Percentiles rank a stretch among this genome's conserved stretches.
Conservation (phyloP, 352 stramenopile species). For the Elongisporangium prolatum region DNA sequence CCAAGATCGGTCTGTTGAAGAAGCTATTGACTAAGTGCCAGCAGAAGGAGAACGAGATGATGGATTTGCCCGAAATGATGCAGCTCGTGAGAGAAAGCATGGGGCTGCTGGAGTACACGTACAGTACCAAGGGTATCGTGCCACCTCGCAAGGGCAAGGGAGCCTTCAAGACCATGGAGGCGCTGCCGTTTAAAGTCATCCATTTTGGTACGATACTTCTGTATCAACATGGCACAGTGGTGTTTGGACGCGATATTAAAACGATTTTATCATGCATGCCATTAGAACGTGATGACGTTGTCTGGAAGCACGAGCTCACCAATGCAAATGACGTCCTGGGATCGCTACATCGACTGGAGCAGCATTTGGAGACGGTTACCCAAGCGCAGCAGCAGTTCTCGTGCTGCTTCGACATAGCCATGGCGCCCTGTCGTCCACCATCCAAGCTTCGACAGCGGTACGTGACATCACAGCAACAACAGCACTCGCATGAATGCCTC, state of each 20-base stretch:
- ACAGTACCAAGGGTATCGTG: slow-evolving; percentile 53
- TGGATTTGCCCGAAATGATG: slow-evolving; percentile 11
- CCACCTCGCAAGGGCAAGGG: slow-evolving; percentile 49
- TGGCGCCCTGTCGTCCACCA: slow-evolving; percentile 55
- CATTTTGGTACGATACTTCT: slow-evolving; percentile 58
- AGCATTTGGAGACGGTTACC: slow-evolving; percentile 43
- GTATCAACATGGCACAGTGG: too few relatives aligned
- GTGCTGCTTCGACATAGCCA: slow-evolving; percentile 40
- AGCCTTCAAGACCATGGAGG: slow-evolving; percentile 43
- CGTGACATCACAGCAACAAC: not conserved
- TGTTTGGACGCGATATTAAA: not conserved
- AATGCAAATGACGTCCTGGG: slow-evolving; percentile 26
- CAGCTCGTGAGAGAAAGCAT: slow-evolving; percentile 39
- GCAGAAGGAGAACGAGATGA: not conserved
- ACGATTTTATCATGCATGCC: not conserved
- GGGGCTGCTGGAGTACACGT: slow-evolving; percentile 43
- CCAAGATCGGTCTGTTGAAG: slow-evolving; percentile 72
- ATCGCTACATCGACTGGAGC: slow-evolving; percentile 41
- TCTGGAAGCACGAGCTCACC: slow-evolving; percentile 3
- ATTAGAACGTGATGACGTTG: slow-evolving; percentile 9
- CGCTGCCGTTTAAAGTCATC: slow-evolving; percentile 39
- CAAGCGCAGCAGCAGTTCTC: slow-evolving; percentile 43
- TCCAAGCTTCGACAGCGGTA: slow-evolving; percentile 66
- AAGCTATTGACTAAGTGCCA: slow-evolving; percentile 39
- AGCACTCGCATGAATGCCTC: not conserved